Base-by-base conservation (phyloP, 176 grass and related monocot species). In the Avena atlantica region DNA sequence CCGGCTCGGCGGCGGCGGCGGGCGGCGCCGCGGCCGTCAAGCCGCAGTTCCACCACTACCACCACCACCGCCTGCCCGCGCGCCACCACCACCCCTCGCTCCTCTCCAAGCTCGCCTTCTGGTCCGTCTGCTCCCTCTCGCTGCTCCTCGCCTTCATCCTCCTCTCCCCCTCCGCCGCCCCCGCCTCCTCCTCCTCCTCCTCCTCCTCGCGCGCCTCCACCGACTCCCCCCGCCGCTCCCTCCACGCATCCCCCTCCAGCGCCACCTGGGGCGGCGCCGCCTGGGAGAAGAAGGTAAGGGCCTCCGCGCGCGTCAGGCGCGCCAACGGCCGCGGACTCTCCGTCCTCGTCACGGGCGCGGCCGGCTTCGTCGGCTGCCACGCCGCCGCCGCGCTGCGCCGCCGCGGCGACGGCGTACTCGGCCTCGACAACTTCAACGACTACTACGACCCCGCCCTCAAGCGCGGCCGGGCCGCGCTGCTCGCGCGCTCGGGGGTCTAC, bases 381-480 rank as follows among this genome's bases (percentile, higher is more conserved):
- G 89, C 90, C 40, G 87, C 94, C 68, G 89, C 89, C 34, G 89
- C 94, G 60, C 92, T 96, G 24, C 84, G 91, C 65, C 89, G 94
- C 27, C 89, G 94, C 3, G 91, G 94, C 14, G 94, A 96, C 29
- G 94, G 91, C 60, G 91, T 96, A 45, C 91, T 96, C 23, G 94
- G 94, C 60, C 94, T 96, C 51, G 94, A 96, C 86, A 91, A 83
- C 62, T 96, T 96, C 91, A 96, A 96, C 85, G 89, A 81, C 78
- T 96, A 96, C 91, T 96, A 96, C 84, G 91, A 96, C 72, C 92
- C 94, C 0, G 79, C 89, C 37, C 94, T 96, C 84, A 96, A 96
- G 87, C 87, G 91, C 31, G 91, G 91, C 44, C 87, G 94, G 16
- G 87, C 91, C 55, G 89, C 91, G 31, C 88, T 93, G 14, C 84